phyloP scores from a whole-genome alignment of 257 asterid species.

The Petrea volubilis region DNA sequence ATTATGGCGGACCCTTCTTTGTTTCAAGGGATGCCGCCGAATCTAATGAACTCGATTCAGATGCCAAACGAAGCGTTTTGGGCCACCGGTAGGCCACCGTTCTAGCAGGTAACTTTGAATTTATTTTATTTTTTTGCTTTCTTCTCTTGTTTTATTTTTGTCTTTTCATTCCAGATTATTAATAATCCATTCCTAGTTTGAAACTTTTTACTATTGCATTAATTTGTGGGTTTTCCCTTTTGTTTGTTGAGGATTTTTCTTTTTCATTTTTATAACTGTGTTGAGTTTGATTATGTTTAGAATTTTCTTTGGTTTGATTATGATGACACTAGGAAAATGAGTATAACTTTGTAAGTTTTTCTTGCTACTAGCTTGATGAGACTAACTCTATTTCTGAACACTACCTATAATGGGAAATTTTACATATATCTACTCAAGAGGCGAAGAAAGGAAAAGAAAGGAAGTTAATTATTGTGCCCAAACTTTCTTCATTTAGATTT shows the following conservation, averaged over 20 bases:
- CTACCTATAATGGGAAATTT: neutral
- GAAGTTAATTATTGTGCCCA: neutral
- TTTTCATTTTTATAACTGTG: neutral
- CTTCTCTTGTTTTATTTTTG: neutral
- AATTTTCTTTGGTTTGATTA: neutral
- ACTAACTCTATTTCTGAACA: neutral
- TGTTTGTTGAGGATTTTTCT: neutral
- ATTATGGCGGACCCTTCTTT: slow-evolving; percentile 47
- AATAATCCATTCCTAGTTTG: neutral
- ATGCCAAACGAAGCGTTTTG: slow-evolving; percentile 66
- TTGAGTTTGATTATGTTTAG: neutral
- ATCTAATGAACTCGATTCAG: slow-evolving; percentile 51
- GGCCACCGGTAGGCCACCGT: slow-evolving; percentile 66
- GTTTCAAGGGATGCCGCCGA: slow-evolving; percentile 66
- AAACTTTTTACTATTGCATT: slow-evolving; percentile 8
- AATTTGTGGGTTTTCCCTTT: slow-evolving; percentile 16
- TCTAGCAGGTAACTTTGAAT: slow-evolving; percentile 40
- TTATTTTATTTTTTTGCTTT: too few species aligned
- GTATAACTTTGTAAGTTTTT: neutral
- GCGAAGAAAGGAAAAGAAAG: neutral
- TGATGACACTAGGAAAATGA: neutral
- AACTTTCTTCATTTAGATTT: too few species aligned
- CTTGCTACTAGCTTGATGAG: neutral
- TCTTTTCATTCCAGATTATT: slow-evolving; percentile 1
- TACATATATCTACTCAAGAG: neutral